phyloP scores from a whole-genome alignment of 1,139 yeast species.

The Geotrichum fermentans region DNA sequence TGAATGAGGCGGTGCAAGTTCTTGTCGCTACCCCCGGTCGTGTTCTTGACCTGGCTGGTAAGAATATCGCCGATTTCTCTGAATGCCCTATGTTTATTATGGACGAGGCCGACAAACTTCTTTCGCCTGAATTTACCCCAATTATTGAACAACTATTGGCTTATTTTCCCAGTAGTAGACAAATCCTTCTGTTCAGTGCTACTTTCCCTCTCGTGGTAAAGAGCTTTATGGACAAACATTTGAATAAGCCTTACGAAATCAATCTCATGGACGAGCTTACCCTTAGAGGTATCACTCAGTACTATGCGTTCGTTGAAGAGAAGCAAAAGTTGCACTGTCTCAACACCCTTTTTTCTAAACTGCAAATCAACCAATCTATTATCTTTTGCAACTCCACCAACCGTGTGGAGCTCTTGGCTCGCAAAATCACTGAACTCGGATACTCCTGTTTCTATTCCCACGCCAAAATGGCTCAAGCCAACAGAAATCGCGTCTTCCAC shows the following conservation, averaged over 20 bases:
- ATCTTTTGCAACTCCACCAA: slow-evolving; percentile 95
- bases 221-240: slow-evolving; percentile 85
- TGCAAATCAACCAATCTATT: slow-evolving; percentile 92
- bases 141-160: slow-evolving; percentile 82
- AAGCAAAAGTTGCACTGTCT: slow-evolving; percentile 92
- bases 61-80: slow-evolving; percentile 79
- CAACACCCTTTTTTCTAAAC: slow-evolving; percentile 87
- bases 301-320: slow-evolving; percentile 96
- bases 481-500: slow-evolving; percentile 96
- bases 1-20: slow-evolving; percentile 86
- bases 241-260: slow-evolving; percentile 89
- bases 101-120: slow-evolving; percentile 99
- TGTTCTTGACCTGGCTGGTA: slow-evolving; percentile 87
- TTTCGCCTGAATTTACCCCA: slow-evolving; percentile 82
- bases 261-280: slow-evolving; percentile 97
- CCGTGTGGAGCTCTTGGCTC: slow-evolving; percentile 91
- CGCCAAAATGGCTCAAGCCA: slow-evolving; percentile 96
- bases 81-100: slow-evolving; percentile 86
- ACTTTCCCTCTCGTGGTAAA: slow-evolving; percentile 95
- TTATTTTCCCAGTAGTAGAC: slow-evolving; percentile 76
- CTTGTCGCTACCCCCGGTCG: slow-evolving; percentile 96
- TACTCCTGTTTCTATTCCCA: slow-evolving; percentile 96
- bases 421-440: slow-evolving; percentile 92
- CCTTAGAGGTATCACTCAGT: slow-evolving; percentile 91
- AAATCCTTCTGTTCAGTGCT: slow-evolving; percentile 85